Percentiles rank a stretch among this genome's conserved stretches.
Evolutionary conservation across 192 early-diverging fungal species (phyloP).

Genomic region (Dimargaris xerosporica): DNA sequence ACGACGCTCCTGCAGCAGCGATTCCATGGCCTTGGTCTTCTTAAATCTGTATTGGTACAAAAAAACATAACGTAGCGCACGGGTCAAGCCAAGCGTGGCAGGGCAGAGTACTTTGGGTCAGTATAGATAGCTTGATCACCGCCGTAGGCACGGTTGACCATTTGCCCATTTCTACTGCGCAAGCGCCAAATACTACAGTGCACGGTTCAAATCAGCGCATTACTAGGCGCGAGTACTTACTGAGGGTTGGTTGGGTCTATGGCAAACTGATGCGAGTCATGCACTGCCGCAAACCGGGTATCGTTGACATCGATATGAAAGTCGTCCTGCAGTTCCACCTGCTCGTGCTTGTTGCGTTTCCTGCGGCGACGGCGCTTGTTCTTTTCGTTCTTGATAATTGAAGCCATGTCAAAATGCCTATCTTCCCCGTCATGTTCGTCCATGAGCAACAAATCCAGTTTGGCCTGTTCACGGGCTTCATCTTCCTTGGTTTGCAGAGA

Average conservation of each 20-base stretch:
- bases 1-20: slow-evolving; percentile 43
- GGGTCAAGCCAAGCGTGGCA: background rate
- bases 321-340: slow-evolving; percentile 47
- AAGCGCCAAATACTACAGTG: background rate
- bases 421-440: slow-evolving; percentile 33
- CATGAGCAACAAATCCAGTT: slow-evolving; percentile 72
- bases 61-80: background rate
- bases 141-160: too few species aligned
- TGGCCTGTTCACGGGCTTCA: slow-evolving; percentile 45
- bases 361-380: slow-evolving; percentile 31
- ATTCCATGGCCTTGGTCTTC: slow-evolving; percentile 65
- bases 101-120: background rate
- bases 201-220: background rate
- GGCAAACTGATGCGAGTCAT: slow-evolving; percentile 74
- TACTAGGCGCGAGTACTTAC: slow-evolving; percentile 16
- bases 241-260: slow-evolving; percentile 92
- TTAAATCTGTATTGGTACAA: slow-evolving; percentile 34
- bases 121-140: background rate
- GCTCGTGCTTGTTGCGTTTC: slow-evolving; percentile 28
- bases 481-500: slow-evolving; percentile 10
- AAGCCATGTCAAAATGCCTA: slow-evolving; percentile 78
- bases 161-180: background rate
- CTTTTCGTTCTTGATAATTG: slow-evolving; percentile 77
- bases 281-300: slow-evolving; percentile 67
- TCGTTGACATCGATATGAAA: slow-evolving; percentile 79